phyloP scores from a whole-genome alignment of 2,329 filamentous ascomycete species.

The Aspergillus sp. region DNA sequence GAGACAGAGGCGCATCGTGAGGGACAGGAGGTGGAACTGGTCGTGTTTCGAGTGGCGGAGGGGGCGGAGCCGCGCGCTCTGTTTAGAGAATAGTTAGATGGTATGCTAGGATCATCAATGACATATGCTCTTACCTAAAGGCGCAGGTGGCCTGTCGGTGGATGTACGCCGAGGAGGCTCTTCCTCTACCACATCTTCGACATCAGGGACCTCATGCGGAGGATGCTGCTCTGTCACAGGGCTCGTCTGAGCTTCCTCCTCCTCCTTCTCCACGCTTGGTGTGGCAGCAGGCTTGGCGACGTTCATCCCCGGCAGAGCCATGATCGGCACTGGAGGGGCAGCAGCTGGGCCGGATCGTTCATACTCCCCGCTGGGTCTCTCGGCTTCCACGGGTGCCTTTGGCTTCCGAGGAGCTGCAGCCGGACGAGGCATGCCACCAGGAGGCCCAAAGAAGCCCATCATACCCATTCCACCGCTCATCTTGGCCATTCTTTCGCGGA shows the following conservation, averaged over 20 bases:
- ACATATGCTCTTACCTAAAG: conserved; percentile 52
- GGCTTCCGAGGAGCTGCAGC: conserved; percentile 49
- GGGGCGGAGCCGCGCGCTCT: conserved; percentile 50
- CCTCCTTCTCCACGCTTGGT: conserved; percentile 53
- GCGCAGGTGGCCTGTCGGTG: conserved; percentile 47
- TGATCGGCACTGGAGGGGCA: conserved; percentile 54
- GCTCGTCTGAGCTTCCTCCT: conserved; percentile 47
- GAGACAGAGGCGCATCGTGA: conserved; percentile 36
- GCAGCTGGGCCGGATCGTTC: conserved; percentile 33
- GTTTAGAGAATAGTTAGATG: conserved; percentile 6
- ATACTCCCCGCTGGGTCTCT: conserved; percentile 34
- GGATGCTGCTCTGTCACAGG: conserved; percentile 45
- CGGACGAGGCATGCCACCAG: conserved; percentile 58
- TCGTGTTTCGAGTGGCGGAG: conserved; percentile 44
- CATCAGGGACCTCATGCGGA: conserved; percentile 54
- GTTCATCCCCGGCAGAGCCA: conserved; percentile 70
- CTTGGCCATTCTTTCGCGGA: conserved; percentile 94
- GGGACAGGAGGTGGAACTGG: conserved; percentile 42
- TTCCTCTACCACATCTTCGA: conserved; percentile 52
- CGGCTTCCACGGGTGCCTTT: conserved; percentile 44
- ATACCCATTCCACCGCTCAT: conserved; percentile 98
- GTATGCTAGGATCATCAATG: neutral
- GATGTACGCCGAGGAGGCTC: conserved; percentile 36
- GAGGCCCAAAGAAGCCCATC: conserved; percentile 85
- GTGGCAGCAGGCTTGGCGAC: conserved; percentile 50